phyloP scores from a whole-genome alignment of 768 basidiomycete species.

The Boletus sp. region DNA sequence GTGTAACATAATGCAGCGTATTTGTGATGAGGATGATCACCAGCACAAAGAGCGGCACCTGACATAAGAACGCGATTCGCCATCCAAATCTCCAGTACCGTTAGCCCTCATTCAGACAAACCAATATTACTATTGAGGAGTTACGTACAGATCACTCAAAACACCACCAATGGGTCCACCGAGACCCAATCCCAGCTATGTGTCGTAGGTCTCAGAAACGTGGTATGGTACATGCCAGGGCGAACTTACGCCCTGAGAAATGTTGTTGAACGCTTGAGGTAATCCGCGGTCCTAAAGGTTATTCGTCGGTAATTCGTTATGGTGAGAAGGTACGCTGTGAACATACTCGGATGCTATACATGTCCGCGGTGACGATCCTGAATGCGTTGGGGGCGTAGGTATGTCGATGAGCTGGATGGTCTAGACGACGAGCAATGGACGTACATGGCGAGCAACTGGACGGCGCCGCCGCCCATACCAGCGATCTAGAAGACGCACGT shows the following conservation, averaged over 20 bases:
- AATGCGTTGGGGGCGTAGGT: neutral
- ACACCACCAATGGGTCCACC: conserved; percentile 24
- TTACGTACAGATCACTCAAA: conserved; percentile 21
- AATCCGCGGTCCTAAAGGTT: conserved; percentile 10
- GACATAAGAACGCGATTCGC: conserved; percentile 75
- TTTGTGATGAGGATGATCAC: conserved; percentile 48
- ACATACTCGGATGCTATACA: conserved; percentile 20
- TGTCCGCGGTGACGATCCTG: conserved; percentile 24
- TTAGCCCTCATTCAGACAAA: neutral
- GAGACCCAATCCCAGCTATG: conserved; percentile 23
- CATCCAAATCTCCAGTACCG: conserved; percentile 43
- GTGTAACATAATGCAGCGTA: conserved; percentile 62
- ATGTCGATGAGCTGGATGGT: neutral
- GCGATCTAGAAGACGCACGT: conserved; percentile 14
- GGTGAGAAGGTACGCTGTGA: neutral
- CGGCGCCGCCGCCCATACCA: conserved; percentile 21
- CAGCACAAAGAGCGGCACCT: conserved; percentile 61
- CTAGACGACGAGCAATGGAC: neutral
- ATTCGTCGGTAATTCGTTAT: too few species aligned
- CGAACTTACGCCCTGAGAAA: conserved; percentile 15
- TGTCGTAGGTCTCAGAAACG: neutral
- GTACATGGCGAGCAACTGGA: conserved; percentile 22
- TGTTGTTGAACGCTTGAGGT: conserved; percentile 45
- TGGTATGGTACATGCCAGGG: neutral
- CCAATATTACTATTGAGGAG: neutral